Evolutionary conservation across 495 filamentous ascomycete species (phyloP).

Genomic region (Penicillium verhagenii): DNA sequence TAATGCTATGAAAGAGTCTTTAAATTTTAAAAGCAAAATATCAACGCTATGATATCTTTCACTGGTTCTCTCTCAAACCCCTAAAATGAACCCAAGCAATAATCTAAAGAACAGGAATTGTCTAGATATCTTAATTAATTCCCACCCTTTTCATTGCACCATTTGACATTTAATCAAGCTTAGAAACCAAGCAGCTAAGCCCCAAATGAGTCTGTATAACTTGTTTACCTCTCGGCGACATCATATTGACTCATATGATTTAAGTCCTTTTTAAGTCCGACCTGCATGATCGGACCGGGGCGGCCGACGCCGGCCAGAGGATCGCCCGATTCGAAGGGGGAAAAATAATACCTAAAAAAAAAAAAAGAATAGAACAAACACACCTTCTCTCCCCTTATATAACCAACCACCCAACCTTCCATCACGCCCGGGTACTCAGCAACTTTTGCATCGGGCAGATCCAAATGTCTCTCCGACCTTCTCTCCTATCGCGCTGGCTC

Average conservation of each 20-base stretch:
- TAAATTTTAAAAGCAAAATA: too few relatives aligned
- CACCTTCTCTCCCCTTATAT: background rate
- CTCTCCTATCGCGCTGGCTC: slow-evolving; percentile 27
- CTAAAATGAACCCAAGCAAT: too few relatives aligned
- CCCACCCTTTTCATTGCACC: too few relatives aligned
- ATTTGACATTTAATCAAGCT: too few relatives aligned
- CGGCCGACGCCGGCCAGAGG: background rate
- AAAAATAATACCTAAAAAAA: slow-evolving; percentile 2
- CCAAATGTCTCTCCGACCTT: slow-evolving; percentile 19
- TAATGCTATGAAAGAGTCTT: too few relatives aligned
- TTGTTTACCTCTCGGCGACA: background rate
- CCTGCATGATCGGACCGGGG: slow-evolving; percentile 1
- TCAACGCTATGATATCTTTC: too few relatives aligned
- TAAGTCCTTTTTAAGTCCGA: background rate
- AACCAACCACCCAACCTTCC: background rate
- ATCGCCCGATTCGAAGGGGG: background rate
- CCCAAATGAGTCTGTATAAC: too few relatives aligned
- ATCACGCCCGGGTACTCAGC: background rate
- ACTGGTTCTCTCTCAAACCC: too few relatives aligned
- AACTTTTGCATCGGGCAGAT: background rate
- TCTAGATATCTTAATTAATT: too few relatives aligned
- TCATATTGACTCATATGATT: background rate
- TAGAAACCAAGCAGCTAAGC: too few relatives aligned
- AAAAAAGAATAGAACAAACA: background rate
- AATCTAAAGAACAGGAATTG: too few relatives aligned